These are phyloP conservation scores for Macrolepiota albuminosa DNA, from an alignment of 768 basidiomycete species.

Conservation along the genomic window DNA sequence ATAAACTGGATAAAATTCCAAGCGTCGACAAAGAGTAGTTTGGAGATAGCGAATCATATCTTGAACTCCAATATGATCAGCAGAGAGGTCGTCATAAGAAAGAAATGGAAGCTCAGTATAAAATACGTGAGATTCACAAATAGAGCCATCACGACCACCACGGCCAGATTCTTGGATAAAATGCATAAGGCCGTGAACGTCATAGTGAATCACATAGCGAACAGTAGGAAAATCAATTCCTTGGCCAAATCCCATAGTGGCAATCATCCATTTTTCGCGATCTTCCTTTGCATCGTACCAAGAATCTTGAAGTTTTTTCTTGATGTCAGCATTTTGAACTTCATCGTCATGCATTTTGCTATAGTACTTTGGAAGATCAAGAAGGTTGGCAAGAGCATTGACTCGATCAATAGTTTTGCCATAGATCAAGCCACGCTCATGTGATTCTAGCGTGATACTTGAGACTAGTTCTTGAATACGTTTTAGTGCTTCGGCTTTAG, in stretches of 20 bases:
- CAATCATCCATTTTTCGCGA: neutral
- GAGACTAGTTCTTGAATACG: neutral
- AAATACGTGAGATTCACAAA: neutral
- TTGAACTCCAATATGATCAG: neutral
- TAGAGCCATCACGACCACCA: neutral
- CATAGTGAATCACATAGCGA: neutral
- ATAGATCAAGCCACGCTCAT: neutral
- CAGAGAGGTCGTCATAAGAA: neutral
- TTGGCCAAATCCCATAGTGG: neutral
- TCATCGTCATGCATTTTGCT: neutral
- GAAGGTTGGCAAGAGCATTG: neutral
- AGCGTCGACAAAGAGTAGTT: neutral
- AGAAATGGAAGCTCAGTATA: neutral
- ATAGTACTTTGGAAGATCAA: neutral
- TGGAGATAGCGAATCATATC: neutral
- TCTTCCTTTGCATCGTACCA: neutral
- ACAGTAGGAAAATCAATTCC: neutral
- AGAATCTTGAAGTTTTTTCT: neutral
- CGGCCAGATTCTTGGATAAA: neutral
- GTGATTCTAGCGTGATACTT: neutral
- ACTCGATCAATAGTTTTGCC: neutral
- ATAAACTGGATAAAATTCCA: neutral
- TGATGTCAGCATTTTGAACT: neutral
- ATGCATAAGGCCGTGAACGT: neutral
- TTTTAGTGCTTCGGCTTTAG: neutral